A percentile compares a stretch with the other conserved stretches of the same genome.
Evolutionary conservation across 2,329 filamentous ascomycete genomes (phyloP).

Genomic region (Sarocladium brachiariae): DNA sequence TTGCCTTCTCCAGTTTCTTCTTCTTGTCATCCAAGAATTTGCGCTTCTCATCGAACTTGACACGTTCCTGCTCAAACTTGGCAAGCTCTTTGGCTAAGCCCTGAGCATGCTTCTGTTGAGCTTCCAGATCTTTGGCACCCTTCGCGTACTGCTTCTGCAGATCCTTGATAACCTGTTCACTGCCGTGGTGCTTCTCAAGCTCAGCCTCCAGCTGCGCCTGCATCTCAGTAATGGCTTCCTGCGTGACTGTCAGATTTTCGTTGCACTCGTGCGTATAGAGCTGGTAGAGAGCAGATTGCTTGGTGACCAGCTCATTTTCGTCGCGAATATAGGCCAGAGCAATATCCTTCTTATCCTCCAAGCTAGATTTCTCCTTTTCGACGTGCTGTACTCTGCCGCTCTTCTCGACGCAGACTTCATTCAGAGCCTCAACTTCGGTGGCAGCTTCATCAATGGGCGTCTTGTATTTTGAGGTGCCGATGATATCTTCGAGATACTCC

Average conservation of each 20-base stretch:
- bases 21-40: constrained; percentile 89
- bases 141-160: constrained; percentile 79
- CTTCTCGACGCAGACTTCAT: constrained; percentile 93
- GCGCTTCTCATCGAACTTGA: constrained; percentile 96
- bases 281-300: constrained; percentile 89
- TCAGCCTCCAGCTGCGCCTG: constrained; percentile 81
- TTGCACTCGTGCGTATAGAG: constrained; percentile 82
- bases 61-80: constrained; percentile 90
- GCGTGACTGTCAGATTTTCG: constrained; percentile 80
- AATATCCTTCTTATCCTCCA: constrained; percentile 96
- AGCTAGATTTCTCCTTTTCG: constrained; percentile 87
- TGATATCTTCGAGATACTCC: constrained; percentile 97
- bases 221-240: constrained; percentile 87
- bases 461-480: constrained; percentile 98
- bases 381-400: constrained; percentile 93
- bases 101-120: constrained; percentile 75
- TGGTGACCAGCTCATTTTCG: constrained; percentile 85
- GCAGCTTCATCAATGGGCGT: constrained; percentile 92
- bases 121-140: constrained; percentile 76
- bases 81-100: constrained; percentile 77
- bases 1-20: constrained; percentile 89
- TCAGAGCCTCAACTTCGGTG: constrained; percentile 80
- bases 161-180: constrained; percentile 82
- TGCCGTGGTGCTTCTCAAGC: constrained; percentile 84
- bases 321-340: constrained; percentile 83